Base-by-base conservation (phyloP, 2,329 filamentous ascomycete species). In the Diplodia intermedia region DNA sequence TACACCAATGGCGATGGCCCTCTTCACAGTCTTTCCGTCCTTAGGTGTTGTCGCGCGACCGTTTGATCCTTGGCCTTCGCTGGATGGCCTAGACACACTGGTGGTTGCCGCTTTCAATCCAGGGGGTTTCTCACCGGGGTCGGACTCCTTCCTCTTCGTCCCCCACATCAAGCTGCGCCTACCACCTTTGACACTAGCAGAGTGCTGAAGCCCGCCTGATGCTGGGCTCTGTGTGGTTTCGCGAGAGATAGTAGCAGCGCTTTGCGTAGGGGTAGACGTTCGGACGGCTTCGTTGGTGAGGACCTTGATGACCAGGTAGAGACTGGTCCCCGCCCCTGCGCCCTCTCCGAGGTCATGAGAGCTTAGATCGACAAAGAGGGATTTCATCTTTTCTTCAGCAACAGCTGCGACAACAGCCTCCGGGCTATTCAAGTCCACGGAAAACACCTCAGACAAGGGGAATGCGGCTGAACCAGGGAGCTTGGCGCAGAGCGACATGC, bases 251-350 rank as follows among this genome's bases (percentile, higher is more conserved):
- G 67, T 62, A 3, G 71, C 20, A 3, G 71, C 20, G 73, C 79
- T 72, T 75, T 81, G 68, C 72, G 76, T 67, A 72, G 79, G 65
- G 12, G 70, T 62, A 0, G 68, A 52, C 4, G 60, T 66, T 23
- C 72, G 79, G 69, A 71, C 78, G 72, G 80, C 79, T 74, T 88
- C 86, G 60, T 84, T 83, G 3, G 89, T 86, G 60, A 93, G 85
- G 8, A 97, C 87, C 73, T 91, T 93, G 71, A 95, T 90, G 3
- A 97, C 89, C 1, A 99, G 84, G 76, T 91, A 97, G 23, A 98
- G 81, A 63, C 93, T 90, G 3, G 88, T 87, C 57, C 91, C 90
- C 9, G 87, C 85, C 2, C 90, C 81, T n/a, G 84, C 81, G 12
- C 83, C 84, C 72, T 89, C 85, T n/a, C 87, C 87, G 68, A 90